Evolutionary conservation across 2,329 filamentous ascomycete genomes (phyloP).

Genomic region (Dactylellina parvicollis): DNA sequence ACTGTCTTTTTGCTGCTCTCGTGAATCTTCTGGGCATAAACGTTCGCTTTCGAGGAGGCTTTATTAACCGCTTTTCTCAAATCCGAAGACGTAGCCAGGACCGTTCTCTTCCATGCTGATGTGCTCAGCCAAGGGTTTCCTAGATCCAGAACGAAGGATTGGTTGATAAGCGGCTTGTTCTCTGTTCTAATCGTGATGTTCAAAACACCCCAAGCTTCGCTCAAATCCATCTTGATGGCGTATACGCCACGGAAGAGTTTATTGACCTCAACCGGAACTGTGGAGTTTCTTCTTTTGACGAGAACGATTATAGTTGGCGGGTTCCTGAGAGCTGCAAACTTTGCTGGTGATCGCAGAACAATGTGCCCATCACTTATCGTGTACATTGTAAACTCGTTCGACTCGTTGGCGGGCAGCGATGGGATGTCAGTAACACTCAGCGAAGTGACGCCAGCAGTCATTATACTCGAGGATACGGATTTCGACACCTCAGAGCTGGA

Average conservation of each 20-base stretch:
- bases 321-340: conserved; percentile 63
- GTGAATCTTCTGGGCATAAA: conserved; percentile 56
- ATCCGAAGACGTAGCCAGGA: conserved; percentile 56
- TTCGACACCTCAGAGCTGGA: conserved; percentile 21
- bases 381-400: conserved; percentile 66
- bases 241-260: conserved; percentile 68
- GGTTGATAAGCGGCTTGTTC: conserved; percentile 70
- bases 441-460: conserved; percentile 39
- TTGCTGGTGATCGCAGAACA: conserved; percentile 65
- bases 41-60: conserved; percentile 55
- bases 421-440: conserved; percentile 47
- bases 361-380: conserved; percentile 68
- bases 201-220: conserved; percentile 69
- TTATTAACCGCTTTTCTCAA: conserved; percentile 56
- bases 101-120: conserved; percentile 62
- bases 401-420: conserved; percentile 56
- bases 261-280: conserved; percentile 64
- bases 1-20: conserved; percentile 54
- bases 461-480: conserved; percentile 24
- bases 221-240: conserved; percentile 62
- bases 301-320: conserved; percentile 65
- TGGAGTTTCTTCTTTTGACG: conserved; percentile 63
- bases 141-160: conserved; percentile 71
- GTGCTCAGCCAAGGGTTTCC: conserved; percentile 66
- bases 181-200: conserved; percentile 70